Conservation (phyloP, 306 rosid species). For the Acacia crassicarpa region DNA sequence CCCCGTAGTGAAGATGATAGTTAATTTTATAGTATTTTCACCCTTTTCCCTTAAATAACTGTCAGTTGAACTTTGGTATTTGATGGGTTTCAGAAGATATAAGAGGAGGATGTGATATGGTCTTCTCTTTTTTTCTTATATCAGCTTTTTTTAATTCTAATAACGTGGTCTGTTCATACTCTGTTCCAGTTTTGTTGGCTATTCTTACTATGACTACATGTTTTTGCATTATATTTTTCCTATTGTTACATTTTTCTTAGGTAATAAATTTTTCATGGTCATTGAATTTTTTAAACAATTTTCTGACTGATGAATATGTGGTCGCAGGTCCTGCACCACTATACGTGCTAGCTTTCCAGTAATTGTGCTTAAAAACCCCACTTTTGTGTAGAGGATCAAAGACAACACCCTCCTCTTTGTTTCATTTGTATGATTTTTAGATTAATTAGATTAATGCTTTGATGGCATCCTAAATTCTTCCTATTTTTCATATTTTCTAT, state of each 20-base stretch:
- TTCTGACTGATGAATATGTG: conserved; percentile 80
- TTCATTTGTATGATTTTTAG: conserved; percentile 20
- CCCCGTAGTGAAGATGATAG: conserved; percentile 9
- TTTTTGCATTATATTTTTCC: conserved; percentile 24
- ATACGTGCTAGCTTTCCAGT: conserved; percentile 75
- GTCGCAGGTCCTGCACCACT: conserved; percentile 95
- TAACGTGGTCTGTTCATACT: conserved; percentile 16
- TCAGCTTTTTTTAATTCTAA: conserved; percentile 4
- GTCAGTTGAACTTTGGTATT: conserved; percentile 15
- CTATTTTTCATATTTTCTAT: conserved; percentile 41
- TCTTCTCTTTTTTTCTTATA: neutral
- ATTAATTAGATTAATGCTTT: conserved; percentile 5
- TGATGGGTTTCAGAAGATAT: conserved; percentile 20
- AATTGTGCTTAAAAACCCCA: conserved; percentile 65
- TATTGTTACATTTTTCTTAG: conserved; percentile 27
- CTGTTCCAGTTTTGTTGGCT: conserved; percentile 11
- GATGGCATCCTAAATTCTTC: conserved; percentile 38
- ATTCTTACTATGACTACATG: conserved; percentile 18
- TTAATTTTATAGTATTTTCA: conserved; percentile 14
- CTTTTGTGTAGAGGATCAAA: conserved; percentile 48
- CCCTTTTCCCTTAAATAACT: neutral
- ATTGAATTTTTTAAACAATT: conserved; percentile 51
- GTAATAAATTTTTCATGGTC: conserved; percentile 32
- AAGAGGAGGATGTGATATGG: conserved; percentile 3
- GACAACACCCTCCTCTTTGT: conserved; percentile 43